Conservation (phyloP, 106 monocot species). For the Hemerocallis citrina region DNA sequence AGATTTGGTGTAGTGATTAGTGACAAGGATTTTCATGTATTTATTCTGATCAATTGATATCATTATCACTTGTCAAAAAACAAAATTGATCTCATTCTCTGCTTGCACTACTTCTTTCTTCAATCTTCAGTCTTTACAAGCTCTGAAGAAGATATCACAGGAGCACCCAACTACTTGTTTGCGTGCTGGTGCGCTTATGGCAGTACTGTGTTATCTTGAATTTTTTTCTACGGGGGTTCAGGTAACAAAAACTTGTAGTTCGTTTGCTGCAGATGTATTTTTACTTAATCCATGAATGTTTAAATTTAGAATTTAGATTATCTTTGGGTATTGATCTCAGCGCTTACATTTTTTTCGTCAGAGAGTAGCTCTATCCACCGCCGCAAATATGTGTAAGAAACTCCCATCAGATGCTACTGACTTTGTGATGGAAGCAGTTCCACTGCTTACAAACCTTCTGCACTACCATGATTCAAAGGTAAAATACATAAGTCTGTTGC, state of each 20-base stretch:
- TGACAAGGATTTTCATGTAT: no score
- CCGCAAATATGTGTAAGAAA: constrained; percentile 95
- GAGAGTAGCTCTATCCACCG: constrained; percentile 91
- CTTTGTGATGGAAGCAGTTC: constrained; percentile 96
- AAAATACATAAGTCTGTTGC: background rate
- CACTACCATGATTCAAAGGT: constrained; percentile 91
- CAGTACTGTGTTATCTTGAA: constrained; percentile 89
- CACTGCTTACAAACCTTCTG: constrained; percentile 83
- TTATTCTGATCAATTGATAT: no score
- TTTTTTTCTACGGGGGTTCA: constrained; percentile 95
- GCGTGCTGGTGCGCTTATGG: constrained; percentile 94
- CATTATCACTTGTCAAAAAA: no score
- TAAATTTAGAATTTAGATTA: no score
- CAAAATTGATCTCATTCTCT: no score
- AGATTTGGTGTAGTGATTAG: no score
- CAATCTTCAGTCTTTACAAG: constrained; percentile 70
- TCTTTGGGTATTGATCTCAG: background rate
- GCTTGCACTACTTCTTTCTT: no score
- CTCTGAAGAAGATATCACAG: constrained; percentile 88
- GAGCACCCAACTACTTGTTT: constrained; percentile 88
- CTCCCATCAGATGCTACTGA: constrained; percentile 93
- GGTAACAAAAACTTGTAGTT: constrained; percentile 30
- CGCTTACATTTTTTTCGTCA: background rate
- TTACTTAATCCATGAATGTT: background rate
- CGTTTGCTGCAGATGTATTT: no score